Evolutionary conservation across 2,329 filamentous ascomycete genomes (phyloP), one percentile per base, ranked within the genome.

Genomic region (Trichophyton equinum): DNA sequence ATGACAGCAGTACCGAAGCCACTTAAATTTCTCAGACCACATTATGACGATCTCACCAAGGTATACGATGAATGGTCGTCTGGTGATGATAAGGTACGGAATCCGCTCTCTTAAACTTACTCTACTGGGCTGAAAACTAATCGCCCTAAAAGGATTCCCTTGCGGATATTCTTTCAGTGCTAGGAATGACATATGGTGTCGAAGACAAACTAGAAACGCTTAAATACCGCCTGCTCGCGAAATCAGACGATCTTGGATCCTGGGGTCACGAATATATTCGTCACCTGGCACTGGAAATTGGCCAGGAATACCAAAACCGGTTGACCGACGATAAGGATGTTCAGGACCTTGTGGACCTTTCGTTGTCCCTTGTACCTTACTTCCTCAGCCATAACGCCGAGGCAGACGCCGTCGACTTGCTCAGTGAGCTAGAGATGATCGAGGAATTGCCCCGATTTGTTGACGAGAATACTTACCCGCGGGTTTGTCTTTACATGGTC

Each of bases 1-100:
- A 99, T 99, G 94, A 99, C 94, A 57, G 94, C 94, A 63, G 94
- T 99, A 64, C 94, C 95, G 25, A 99, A 99, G 78, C 94, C 94
- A 38, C 82, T 99, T 69, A 99, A 99, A 77, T 99, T 99, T 75
- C 83, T 99, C 65, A 85, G 94, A 78, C 94, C 92, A 67, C 92
- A 99, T 76, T 99, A 97, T 78, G 88, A 95, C 76, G 85, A 87
- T 61, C 81, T 99, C 71, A 87, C 87, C 64, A 88, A 88, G 74
- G 79, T 91, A 30, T 96, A 96, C 78, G 91, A 95, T 63, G 83
- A 87, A 73, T 99, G 95, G 94, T 82, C 87, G 3, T 82, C 82
- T 61, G 85, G 90, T 65, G 84, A 90, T 59, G 85, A 96, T 77
- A 96, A 95, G 83, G 89, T 87, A 64, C 83, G 63, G 56, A 58